phyloP scores from a whole-genome alignment of 2,329 filamentous ascomycete genomes.

The Phaeomoniella chlamydospora region DNA sequence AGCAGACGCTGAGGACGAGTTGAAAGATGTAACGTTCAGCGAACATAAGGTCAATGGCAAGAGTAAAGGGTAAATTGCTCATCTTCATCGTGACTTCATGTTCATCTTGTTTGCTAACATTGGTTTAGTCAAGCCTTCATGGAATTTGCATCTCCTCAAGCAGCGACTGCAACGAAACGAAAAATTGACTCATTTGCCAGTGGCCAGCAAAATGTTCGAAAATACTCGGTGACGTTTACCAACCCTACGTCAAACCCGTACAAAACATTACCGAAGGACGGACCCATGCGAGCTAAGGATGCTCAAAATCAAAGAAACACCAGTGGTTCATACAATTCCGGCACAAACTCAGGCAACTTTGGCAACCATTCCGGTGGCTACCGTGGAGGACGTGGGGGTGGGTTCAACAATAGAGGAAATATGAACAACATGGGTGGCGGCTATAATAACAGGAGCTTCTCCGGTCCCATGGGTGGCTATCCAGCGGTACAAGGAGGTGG shows the following conservation, averaged over 20 bases:
- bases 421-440: constrained; percentile 39
- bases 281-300: constrained; percentile 50
- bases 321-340: constrained; percentile 31
- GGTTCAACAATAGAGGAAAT: constrained; percentile 33
- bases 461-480: constrained; percentile 26
- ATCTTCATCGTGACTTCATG: not conserved
- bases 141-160: constrained; percentile 70
- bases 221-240: constrained; percentile 58
- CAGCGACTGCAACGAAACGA: constrained; percentile 72
- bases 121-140: constrained; percentile 58
- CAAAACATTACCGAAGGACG: constrained; percentile 80
- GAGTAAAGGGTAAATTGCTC: constrained; percentile 68
- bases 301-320: constrained; percentile 36
- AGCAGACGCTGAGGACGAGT: constrained; percentile 66
- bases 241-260: constrained; percentile 72
- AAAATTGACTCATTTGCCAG: constrained; percentile 54
- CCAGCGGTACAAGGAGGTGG: constrained; percentile 32
- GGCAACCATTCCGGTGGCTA: constrained; percentile 35
- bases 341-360: constrained; percentile 22
- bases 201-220: constrained; percentile 44
- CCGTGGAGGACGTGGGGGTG: constrained; percentile 34
- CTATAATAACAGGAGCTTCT: constrained; percentile 35
- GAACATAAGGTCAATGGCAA: constrained; percentile 99
- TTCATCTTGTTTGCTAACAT: constrained; percentile 1
- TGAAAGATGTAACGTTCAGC: constrained; percentile 90